phyloP scores from a whole-genome alignment of 2,329 filamentous ascomycete genomes.

The Ophiostoma ips region DNA sequence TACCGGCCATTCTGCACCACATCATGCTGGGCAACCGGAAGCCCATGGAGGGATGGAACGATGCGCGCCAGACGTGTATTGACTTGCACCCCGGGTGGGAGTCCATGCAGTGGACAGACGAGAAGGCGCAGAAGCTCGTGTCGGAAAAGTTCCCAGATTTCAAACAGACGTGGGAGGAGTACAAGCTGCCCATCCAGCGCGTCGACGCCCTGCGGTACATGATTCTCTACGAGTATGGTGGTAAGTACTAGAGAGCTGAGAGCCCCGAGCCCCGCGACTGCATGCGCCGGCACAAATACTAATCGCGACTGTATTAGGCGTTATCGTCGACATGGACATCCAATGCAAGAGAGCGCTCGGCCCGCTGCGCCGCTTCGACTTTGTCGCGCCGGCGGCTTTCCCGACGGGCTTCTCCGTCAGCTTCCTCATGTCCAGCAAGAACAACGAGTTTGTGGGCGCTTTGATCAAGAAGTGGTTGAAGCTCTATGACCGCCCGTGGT shows the following conservation, averaged over 20 bases:
- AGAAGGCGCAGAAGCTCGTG: conserved; percentile 38
- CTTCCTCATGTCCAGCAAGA: conserved; percentile 7
- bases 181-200: conserved; percentile 61
- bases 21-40: conserved; percentile 2
- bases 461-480: conserved; percentile 3
- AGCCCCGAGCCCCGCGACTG: too few species aligned
- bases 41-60: neutral
- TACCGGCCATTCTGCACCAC: conserved; percentile 7
- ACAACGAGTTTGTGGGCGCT: conserved; percentile 5
- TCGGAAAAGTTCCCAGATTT: conserved; percentile 63
- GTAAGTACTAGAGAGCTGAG: neutral
- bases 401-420: conserved; percentile 7
- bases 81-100: conserved; percentile 7
- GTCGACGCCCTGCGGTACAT: conserved; percentile 72
- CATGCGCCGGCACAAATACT: conserved; percentile 19
- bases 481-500: conserved; percentile 6
- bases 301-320: neutral
- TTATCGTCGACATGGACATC: conserved; percentile 8
- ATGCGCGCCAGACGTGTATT: conserved; percentile 7
- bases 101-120: conserved; percentile 6
- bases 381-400: conserved; percentile 5
- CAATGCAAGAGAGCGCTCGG: conserved; percentile 7
- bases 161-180: conserved; percentile 57
- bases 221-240: conserved; percentile 60
- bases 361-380: conserved; percentile 8